Evolutionary conservation across 306 rosid genomes (phyloP).

Genomic region (Fagus sylvatica): DNA sequence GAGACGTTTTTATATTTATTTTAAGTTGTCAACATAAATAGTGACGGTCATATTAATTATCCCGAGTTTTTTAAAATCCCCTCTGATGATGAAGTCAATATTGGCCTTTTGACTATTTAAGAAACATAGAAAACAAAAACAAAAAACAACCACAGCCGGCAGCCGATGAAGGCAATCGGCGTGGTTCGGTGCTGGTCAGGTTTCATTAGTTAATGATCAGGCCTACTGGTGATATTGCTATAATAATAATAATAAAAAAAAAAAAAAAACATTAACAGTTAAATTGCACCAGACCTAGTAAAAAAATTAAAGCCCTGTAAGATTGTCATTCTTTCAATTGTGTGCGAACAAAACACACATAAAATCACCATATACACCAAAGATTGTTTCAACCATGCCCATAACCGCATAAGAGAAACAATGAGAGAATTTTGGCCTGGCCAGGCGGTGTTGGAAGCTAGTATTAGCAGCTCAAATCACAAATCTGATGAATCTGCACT

Average conservation of each 20-base stretch:
- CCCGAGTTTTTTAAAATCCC: too few relatives aligned
- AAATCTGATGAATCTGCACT: conserved; percentile 12
- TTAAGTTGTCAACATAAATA: too few relatives aligned
- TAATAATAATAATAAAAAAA: background rate
- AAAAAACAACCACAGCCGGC: too few relatives aligned
- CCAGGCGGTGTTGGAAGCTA: background rate
- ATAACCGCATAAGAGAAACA: background rate
- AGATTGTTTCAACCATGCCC: background rate
- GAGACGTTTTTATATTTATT: too few relatives aligned
- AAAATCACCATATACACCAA: background rate
- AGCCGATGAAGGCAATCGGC: too few relatives aligned
- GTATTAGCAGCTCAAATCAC: background rate
- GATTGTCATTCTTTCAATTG: background rate
- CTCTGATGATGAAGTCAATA: too few relatives aligned
- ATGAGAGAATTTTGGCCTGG: background rate
- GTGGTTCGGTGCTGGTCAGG: too few relatives aligned
- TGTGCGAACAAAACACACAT: background rate
- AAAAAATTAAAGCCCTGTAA: background rate
- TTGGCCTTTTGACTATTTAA: too few relatives aligned
- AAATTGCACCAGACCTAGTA: background rate
- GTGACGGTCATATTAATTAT: too few relatives aligned
- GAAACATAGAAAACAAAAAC: too few relatives aligned
- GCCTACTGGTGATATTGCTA: background rate
- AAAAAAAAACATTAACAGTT: too few relatives aligned
- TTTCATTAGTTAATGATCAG: too few relatives aligned